These are phyloP conservation scores for Rhinocladiella mackenziei DNA, from an alignment of 2,329 filamentous ascomycete genomes.

Conservation along the genomic window DNA sequence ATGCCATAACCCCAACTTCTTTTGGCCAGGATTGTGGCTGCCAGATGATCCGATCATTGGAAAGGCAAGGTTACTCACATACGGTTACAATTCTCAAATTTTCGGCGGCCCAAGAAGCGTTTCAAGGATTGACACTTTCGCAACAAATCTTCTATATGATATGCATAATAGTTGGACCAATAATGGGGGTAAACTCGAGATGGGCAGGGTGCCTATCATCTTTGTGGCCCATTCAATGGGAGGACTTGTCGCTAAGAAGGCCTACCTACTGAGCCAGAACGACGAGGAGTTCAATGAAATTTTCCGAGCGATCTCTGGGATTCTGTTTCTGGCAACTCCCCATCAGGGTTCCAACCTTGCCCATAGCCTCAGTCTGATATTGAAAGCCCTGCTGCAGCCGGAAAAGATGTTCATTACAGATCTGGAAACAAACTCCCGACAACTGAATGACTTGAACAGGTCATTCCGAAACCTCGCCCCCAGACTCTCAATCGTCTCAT, in stretches of 20 bases:
- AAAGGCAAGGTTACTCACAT: conserved; percentile 29
- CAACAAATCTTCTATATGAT: conserved; percentile 21
- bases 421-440: conserved; percentile 36
- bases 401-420: conserved; percentile 33
- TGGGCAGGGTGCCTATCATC: conserved; percentile 16
- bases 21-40: conserved; percentile 43
- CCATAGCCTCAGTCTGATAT: conserved; percentile 32
- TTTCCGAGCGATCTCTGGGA: conserved; percentile 8
- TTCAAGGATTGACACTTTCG: conserved; percentile 11
- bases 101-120: conserved; percentile 5
- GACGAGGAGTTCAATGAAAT: conserved; percentile 8
- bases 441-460: conserved; percentile 43
- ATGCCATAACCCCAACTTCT: conserved; percentile 24
- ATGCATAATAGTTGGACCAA: conserved; percentile 4
- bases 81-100: conserved; percentile 31
- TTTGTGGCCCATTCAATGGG: conserved; percentile 21
- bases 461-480: conserved; percentile 42
- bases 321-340: conserved; percentile 34
- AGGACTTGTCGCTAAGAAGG: conserved; percentile 19
- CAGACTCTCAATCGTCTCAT: conserved; percentile 42
- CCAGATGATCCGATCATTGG: conserved; percentile 31
- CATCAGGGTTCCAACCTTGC: conserved; percentile 32
- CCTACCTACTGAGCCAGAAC: conserved; percentile 12
- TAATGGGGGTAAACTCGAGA: not conserved
- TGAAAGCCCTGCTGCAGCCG: conserved; percentile 23